Percentiles rank a stretch among this genome's conserved stretches.
Evolutionary conservation across 2,329 filamentous ascomycete genomes (phyloP).

Genomic region (Epichloe scottii): DNA sequence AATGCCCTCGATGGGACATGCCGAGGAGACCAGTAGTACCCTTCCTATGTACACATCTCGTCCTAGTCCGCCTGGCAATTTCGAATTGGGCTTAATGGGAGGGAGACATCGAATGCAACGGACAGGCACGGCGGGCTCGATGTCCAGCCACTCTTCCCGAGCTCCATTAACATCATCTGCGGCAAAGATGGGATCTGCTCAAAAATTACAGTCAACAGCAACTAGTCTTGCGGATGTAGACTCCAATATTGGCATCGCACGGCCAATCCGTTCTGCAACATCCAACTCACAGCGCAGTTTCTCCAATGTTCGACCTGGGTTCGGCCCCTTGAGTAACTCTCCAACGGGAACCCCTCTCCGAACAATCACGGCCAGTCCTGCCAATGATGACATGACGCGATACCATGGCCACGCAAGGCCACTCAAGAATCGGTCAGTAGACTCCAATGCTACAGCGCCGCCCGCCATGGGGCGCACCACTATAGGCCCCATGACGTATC

Average conservation of each 20-base stretch:
- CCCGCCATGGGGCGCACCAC: slow-evolving; percentile 7
- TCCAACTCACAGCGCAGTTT: slow-evolving; percentile 23
- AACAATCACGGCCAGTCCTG: slow-evolving; percentile 19
- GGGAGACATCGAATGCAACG: slow-evolving; percentile 37
- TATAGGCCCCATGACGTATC: neutral
- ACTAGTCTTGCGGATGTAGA: slow-evolving; percentile 21
- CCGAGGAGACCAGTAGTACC: slow-evolving; percentile 48
- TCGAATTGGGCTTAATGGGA: slow-evolving; percentile 40
- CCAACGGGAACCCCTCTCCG: slow-evolving; percentile 8
- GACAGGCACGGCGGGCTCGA: slow-evolving; percentile 42
- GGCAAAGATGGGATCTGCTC: slow-evolving; percentile 44
- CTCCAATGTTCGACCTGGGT: slow-evolving; percentile 7
- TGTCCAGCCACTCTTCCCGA: slow-evolving; percentile 50
- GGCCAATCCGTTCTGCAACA: slow-evolving; percentile 23
- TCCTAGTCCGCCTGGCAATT: slow-evolving; percentile 39
- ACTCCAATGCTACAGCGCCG: slow-evolving; percentile 14
- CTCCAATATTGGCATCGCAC: slow-evolving; percentile 9
- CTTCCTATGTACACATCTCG: slow-evolving; percentile 51
- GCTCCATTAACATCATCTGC: slow-evolving; percentile 49
- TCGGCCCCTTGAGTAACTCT: slow-evolving; percentile 9
- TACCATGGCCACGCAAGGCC: slow-evolving; percentile 23
- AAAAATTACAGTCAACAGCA: slow-evolving; percentile 23
- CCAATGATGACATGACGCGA: slow-evolving; percentile 14
- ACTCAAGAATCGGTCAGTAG: slow-evolving; percentile 18
- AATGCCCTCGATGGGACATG: slow-evolving; percentile 47